Evolutionary conservation across 352 stramenopile genomes (phyloP).

Genomic region (Phytophthora nicotianae): DNA sequence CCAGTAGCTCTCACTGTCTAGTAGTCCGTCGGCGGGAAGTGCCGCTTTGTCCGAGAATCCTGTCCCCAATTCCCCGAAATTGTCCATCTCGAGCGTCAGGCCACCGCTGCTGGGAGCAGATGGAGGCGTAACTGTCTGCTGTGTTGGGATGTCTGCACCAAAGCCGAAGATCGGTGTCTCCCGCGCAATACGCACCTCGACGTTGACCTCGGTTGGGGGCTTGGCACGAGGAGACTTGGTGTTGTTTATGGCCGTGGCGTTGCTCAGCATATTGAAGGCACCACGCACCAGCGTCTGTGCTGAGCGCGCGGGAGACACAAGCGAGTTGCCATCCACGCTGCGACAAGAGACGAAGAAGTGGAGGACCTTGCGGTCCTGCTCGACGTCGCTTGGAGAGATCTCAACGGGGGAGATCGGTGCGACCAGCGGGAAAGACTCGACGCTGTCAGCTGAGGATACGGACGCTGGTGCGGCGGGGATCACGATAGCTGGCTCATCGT

Average conservation of each 20-base stretch:
- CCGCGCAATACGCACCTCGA: slow-evolving; percentile 64
- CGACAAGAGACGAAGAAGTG: slow-evolving; percentile 81
- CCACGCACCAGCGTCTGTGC: slow-evolving; percentile 78
- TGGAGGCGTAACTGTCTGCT: background rate
- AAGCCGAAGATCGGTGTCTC: slow-evolving; percentile 51
- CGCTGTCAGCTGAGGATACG: slow-evolving; percentile 8
- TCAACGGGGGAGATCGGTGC: slow-evolving; percentile 11
- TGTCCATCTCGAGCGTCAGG: slow-evolving; percentile 23
- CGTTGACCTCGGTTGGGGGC: slow-evolving; percentile 63
- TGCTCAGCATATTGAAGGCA: slow-evolving; percentile 74
- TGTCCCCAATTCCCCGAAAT: slow-evolving; percentile 8
- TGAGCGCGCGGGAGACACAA: slow-evolving; percentile 52
- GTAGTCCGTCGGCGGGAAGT: slow-evolving; percentile 26
- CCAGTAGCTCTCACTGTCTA: slow-evolving; percentile 71
- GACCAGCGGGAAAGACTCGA: background rate
- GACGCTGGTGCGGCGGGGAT: slow-evolving; percentile 7
- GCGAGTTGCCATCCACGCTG: slow-evolving; percentile 58
- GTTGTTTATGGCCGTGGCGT: slow-evolving; percentile 32
- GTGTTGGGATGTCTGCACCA: slow-evolving; percentile 12
- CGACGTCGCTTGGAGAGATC: background rate
- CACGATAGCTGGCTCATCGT: slow-evolving; percentile 35
- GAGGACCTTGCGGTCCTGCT: slow-evolving; percentile 29
- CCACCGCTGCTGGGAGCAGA: background rate
- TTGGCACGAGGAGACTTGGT: slow-evolving; percentile 55
- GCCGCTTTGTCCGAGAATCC: slow-evolving; percentile 18